A percentile compares a stretch with the other conserved stretches of the same genome.
Evolutionary conservation across 2,329 filamentous ascomycete genomes (phyloP).

Genomic region (Capronia epimyces): DNA sequence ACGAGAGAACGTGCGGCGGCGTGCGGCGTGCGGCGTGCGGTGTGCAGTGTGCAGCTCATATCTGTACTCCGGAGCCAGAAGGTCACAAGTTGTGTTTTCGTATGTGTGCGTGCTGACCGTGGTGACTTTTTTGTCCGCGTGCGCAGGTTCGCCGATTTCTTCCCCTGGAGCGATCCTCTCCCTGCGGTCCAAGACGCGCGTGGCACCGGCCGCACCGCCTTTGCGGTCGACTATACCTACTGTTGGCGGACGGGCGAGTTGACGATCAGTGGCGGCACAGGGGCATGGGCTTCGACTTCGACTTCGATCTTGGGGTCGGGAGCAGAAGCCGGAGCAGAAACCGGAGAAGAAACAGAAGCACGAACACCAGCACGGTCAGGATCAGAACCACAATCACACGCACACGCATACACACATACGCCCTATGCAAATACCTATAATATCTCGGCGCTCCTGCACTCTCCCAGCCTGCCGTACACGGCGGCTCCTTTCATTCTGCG

Average conservation of each 20-base stretch:
- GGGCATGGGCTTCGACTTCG: background rate
- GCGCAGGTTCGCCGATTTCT: constrained; percentile 11
- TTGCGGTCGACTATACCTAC: constrained; percentile 12
- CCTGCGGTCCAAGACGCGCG: constrained; percentile 3
- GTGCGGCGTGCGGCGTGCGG: too few species aligned
- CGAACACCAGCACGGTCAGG: background rate
- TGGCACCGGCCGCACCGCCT: constrained; percentile 1
- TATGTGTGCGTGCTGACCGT: background rate
- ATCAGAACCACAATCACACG: background rate
- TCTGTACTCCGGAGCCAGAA: too few species aligned
- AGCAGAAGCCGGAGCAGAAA: background rate
- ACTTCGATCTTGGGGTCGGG: background rate
- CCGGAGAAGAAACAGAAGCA: background rate
- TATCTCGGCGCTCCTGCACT: background rate
- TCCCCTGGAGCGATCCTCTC: constrained; percentile 1
- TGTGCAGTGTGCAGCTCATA: too few species aligned
- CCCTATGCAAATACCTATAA: background rate
- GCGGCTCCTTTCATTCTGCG: constrained; percentile 3
- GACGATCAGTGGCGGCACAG: constrained; percentile 1
- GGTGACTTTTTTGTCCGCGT: background rate
- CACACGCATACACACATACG: background rate
- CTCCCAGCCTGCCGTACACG: background rate
- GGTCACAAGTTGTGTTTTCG: too few species aligned
- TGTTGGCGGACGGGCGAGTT: background rate
- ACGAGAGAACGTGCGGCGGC: too few species aligned